A percentile compares a stretch with the other conserved stretches of the same genome.
phyloP scores from a whole-genome alignment of 495 filamentous ascomycete genomes.

The Delitschia confertaspora region DNA sequence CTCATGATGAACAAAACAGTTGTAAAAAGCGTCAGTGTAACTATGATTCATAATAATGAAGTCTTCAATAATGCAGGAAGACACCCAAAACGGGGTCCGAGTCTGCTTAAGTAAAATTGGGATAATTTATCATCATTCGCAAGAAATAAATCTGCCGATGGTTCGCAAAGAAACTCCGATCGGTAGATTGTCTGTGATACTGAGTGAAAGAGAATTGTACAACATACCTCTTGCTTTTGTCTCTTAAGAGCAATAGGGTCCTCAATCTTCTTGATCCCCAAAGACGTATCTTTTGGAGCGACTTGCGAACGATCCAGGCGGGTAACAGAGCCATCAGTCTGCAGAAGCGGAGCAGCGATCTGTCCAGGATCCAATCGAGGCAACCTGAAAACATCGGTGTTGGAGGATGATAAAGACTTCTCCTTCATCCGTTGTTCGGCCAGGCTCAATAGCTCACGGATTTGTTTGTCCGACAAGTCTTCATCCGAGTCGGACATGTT shows the following conservation, averaged over 20 bases:
- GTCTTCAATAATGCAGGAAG: constrained; percentile 67
- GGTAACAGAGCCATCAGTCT: constrained; percentile 38
- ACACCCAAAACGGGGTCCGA: constrained; percentile 65
- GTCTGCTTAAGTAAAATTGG: constrained; percentile 57
- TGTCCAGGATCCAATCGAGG: constrained; percentile 39
- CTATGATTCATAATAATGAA: constrained; percentile 64
- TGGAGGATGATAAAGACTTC: constrained; percentile 11
- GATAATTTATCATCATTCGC: constrained; percentile 65
- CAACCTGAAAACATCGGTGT: constrained; percentile 24
- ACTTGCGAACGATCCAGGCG: constrained; percentile 41
- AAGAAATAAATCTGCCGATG: constrained; percentile 23
- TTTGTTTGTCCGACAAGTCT: constrained; percentile 50
- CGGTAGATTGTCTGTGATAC: not conserved
- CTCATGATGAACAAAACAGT: constrained; percentile 6
- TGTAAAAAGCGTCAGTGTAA: constrained; percentile 89
- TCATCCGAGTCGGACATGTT: constrained; percentile 36
- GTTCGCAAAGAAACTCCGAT: no score
- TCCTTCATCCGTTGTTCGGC: constrained; percentile 51
- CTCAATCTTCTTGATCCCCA: constrained; percentile 39
- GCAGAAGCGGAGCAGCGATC: constrained; percentile 42
- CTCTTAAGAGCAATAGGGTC: constrained; percentile 38
- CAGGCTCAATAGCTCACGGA: constrained; percentile 53
- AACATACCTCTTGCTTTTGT: constrained; percentile 41
- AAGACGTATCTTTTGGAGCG: constrained; percentile 36
- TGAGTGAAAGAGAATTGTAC: constrained; percentile 16